phyloP scores from a whole-genome alignment of 2,329 filamentous ascomycete species.

The Stachybotrys elegans region DNA sequence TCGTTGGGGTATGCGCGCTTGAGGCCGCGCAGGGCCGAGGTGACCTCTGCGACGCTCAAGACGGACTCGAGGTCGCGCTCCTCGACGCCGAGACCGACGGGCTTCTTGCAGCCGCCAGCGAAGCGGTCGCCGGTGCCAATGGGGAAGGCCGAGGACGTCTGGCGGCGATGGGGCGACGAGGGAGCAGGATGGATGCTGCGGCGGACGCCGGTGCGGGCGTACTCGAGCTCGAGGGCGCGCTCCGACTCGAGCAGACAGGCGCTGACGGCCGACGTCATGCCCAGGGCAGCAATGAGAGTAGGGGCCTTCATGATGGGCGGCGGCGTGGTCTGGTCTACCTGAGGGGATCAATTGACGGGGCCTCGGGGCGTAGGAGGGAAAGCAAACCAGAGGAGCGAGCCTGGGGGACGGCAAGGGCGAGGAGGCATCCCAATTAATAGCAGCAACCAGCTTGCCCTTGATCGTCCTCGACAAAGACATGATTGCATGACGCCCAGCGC shows the following conservation, averaged over 20 bases:
- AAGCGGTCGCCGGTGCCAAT: slow-evolving; percentile 33
- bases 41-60: slow-evolving; percentile 35
- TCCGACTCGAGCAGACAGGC: slow-evolving; percentile 29
- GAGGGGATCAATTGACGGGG: not conserved
- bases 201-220: slow-evolving; percentile 6
- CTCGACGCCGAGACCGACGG: slow-evolving; percentile 18
- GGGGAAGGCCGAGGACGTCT: slow-evolving; percentile 13
- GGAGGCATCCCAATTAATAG: too few species aligned
- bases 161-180: slow-evolving; percentile 6
- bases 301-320: slow-evolving; percentile 14
- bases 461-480: not conserved
- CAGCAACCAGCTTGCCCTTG: too few species aligned
- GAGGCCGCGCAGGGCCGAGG: slow-evolving; percentile 33
- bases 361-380: not conserved
- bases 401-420: not conserved
- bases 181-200: slow-evolving; percentile 6
- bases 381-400: not conserved
- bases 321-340: not conserved
- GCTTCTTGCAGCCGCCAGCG: slow-evolving; percentile 17
- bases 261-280: slow-evolving; percentile 9
- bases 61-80: slow-evolving; percentile 29
- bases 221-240: slow-evolving; percentile 14
- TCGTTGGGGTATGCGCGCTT: slow-evolving; percentile 28
- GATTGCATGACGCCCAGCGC: not conserved
- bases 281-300: slow-evolving; percentile 11